phyloP scores from a whole-genome alignment of 257 asterid species.

The Schizonepeta tenuifolia region DNA sequence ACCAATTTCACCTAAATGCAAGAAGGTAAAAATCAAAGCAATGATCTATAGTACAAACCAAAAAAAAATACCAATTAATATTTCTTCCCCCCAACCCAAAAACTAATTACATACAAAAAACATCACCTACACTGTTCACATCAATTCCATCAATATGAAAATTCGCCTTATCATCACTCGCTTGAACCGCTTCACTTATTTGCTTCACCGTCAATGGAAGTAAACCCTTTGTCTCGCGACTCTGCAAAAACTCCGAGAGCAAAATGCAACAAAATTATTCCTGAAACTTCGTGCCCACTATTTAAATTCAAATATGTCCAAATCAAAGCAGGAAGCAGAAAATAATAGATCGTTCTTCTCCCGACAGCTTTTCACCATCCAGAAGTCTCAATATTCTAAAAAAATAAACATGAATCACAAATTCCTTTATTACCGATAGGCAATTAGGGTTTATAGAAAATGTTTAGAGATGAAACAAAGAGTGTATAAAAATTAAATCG shows the following conservation, averaged over 20 bases:
- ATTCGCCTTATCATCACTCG: slow-evolving; percentile 68
- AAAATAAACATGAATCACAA: not conserved
- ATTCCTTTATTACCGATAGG: slow-evolving; percentile 3
- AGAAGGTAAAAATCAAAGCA: slow-evolving; percentile 21
- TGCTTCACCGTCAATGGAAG: slow-evolving; percentile 90
- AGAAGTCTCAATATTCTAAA: not conserved
- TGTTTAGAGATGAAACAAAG: not conserved
- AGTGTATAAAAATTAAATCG: not conserved
- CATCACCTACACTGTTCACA: slow-evolving; percentile 62
- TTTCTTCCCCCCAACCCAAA: not conserved
- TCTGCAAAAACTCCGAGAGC: slow-evolving; percentile 48
- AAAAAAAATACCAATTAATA: not conserved
- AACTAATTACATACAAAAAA: not conserved
- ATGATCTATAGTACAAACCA: slow-evolving; percentile 1
- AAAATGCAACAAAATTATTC: slow-evolving; percentile 11
- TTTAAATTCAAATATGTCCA: not conserved
- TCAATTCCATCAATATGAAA: slow-evolving; percentile 81
- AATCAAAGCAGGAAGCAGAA: not conserved
- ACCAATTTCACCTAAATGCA: slow-evolving; percentile 69
- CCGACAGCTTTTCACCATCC: too few relatives aligned
- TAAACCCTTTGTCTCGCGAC: slow-evolving; percentile 76
- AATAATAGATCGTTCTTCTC: not conserved
- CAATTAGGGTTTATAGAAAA: slow-evolving; percentile 41
- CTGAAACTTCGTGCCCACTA: not conserved
- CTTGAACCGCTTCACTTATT: slow-evolving; percentile 65